phyloP scores from a whole-genome alignment of 805 yeast genomes.

The Candida koratica region DNA sequence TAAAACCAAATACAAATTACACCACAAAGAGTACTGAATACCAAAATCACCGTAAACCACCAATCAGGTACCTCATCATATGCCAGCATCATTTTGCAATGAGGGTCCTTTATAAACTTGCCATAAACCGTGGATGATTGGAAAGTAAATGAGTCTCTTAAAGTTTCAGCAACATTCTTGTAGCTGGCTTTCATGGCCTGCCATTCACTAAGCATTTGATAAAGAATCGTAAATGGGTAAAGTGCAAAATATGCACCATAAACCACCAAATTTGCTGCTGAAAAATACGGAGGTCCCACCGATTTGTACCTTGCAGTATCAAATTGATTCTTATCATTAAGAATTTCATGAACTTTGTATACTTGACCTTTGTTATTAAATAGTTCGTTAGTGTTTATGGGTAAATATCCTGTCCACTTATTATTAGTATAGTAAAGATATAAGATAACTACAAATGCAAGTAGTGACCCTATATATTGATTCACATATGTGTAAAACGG shows the following conservation, averaged over 20 bases:
- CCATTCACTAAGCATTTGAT: slow-evolving; percentile 46
- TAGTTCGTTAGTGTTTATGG: slow-evolving; percentile 49
- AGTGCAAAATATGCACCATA: slow-evolving; percentile 57
- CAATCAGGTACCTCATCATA: slow-evolving; percentile 72
- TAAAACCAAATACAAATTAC: slow-evolving; percentile 43
- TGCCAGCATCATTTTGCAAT: slow-evolving; percentile 51
- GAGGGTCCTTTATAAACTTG: slow-evolving; percentile 44
- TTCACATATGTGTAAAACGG: slow-evolving; percentile 43
- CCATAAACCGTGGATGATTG: slow-evolving; percentile 20
- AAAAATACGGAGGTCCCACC: slow-evolving; percentile 65
- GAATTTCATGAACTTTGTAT: slow-evolving; percentile 45
- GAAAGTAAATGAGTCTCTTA: slow-evolving; percentile 21
- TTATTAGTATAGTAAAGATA: slow-evolving; percentile 44
- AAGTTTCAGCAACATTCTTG: slow-evolving; percentile 26
- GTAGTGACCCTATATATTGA: slow-evolving; percentile 33
- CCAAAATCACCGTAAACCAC: slow-evolving; percentile 53
- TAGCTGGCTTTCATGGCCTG: slow-evolving; percentile 37
- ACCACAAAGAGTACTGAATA: slow-evolving; percentile 43
- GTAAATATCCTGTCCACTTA: slow-evolving; percentile 48
- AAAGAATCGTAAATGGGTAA: slow-evolving; percentile 53
- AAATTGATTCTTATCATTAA: slow-evolving; percentile 41
- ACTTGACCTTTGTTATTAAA: slow-evolving; percentile 49
- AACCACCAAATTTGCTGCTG: slow-evolving; percentile 57
- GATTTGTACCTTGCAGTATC: slow-evolving; percentile 44
- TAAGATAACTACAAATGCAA: slow-evolving; percentile 32